Percentiles rank a stretch among this genome's conserved stretches.
Conservation (phyloP, 2,329 filamentous ascomycete species). For the Verticillium isaacii region DNA sequence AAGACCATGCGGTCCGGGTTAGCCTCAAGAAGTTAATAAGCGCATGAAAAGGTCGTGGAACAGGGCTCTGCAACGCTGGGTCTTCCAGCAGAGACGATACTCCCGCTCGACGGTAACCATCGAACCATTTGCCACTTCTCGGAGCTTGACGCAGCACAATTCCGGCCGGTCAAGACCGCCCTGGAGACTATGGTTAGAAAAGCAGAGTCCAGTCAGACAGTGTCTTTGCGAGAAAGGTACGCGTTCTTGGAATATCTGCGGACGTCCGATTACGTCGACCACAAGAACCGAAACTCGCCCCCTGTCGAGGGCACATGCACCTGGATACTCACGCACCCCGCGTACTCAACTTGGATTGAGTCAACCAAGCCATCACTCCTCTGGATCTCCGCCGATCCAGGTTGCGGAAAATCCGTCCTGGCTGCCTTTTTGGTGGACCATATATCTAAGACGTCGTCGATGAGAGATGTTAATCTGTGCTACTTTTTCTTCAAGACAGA, state of each 20-base stretch:
- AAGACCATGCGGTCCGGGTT: neutral
- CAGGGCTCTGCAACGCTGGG: slow-evolving; percentile 7
- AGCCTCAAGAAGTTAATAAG: neutral
- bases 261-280: slow-evolving; percentile 4
- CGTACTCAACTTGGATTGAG: slow-evolving; percentile 3
- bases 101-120: slow-evolving; percentile 7
- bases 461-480: slow-evolving; percentile 5
- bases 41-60: slow-evolving; percentile 5
- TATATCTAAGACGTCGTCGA: neutral
- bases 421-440: slow-evolving; percentile 10
- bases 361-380: slow-evolving; percentile 4
- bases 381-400: slow-evolving; percentile 12
- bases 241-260: slow-evolving; percentile 1
- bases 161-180: neutral
- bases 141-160: neutral
- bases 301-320: slow-evolving; percentile 11
- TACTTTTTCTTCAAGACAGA: slow-evolving; percentile 15
- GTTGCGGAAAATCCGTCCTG: slow-evolving; percentile 12
- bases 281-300: slow-evolving; percentile 9
- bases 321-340: slow-evolving; percentile 10
- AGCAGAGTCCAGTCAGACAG: neutral
- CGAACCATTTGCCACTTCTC: slow-evolving; percentile 10
- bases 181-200: neutral
- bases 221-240: slow-evolving; percentile 1
- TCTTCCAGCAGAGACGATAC: neutral